Conservation (phyloP, 1,139 yeast genomes). For the Ogataea hybrid region DNA sequence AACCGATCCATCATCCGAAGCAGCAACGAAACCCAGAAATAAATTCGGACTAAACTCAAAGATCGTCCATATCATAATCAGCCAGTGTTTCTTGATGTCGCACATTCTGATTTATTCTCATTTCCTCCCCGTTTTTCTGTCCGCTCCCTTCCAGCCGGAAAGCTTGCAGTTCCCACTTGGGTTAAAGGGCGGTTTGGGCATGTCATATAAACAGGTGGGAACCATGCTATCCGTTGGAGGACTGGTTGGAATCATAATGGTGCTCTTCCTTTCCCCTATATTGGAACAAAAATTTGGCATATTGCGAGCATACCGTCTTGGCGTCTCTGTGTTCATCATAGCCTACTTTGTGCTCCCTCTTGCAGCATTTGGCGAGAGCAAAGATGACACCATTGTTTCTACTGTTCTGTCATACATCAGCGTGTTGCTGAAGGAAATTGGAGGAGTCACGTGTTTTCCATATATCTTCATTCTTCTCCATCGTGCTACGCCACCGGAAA, state of each 20-base stretch:
- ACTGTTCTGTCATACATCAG: background rate
- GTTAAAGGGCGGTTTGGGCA: slow-evolving; percentile 10
- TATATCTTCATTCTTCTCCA: slow-evolving; percentile 7
- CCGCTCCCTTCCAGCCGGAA: slow-evolving; percentile 1
- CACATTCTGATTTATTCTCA: slow-evolving; percentile 10
- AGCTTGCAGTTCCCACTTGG: slow-evolving; percentile 7
- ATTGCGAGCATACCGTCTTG: slow-evolving; percentile 4
- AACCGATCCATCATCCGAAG: too few relatives aligned
- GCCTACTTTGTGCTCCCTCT: slow-evolving; percentile 7
- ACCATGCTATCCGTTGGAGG: slow-evolving; percentile 9
- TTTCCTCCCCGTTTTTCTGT: slow-evolving; percentile 6
- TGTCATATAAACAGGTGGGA: slow-evolving; percentile 4
- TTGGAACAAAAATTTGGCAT: slow-evolving; percentile 4
- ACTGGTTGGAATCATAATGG: slow-evolving; percentile 7
- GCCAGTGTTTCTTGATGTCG: slow-evolving; percentile 8
- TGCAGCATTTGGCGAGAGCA: slow-evolving; percentile 2
- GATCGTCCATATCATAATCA: slow-evolving; percentile 6
- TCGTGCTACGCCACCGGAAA: slow-evolving; percentile 4
- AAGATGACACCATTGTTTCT: background rate
- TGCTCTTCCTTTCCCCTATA: slow-evolving; percentile 6
- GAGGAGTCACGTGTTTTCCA: slow-evolving; percentile 9
- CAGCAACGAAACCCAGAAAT: too few relatives aligned
- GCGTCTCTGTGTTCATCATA: slow-evolving; percentile 2
- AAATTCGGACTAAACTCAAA: background rate
- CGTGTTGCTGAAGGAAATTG: slow-evolving; percentile 10